Conservation (phyloP, 2,329 filamentous ascomycete genomes). For the Colletotrichum zoysiae region DNA sequence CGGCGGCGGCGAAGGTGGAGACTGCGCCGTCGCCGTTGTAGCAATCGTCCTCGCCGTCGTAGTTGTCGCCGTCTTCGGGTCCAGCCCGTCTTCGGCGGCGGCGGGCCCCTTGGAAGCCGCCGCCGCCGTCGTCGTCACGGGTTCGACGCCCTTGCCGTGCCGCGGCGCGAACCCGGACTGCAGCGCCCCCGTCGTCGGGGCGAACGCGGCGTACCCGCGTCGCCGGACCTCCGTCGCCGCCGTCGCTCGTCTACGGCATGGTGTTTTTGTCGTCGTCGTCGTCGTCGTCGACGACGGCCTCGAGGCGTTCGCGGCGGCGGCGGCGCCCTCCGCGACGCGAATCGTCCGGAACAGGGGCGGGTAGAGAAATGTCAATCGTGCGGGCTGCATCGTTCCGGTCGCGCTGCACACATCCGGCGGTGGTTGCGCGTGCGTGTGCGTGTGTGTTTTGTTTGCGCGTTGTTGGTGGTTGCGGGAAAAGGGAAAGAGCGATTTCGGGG, state of each 20-base stretch:
- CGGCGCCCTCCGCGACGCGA: conserved; percentile 59
- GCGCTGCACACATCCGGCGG: conserved; percentile 1
- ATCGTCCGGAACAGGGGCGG: conserved; percentile 73
- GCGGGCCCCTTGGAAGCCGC: conserved; percentile 9
- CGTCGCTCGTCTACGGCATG: conserved; percentile 29
- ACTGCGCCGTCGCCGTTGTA: conserved; percentile 36
- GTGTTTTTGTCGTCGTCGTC: conserved; percentile 44
- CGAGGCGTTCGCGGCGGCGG: conserved; percentile 52
- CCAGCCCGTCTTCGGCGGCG: conserved; percentile 17
- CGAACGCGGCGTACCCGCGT: conserved; percentile 52
- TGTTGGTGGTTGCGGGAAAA: neutral
- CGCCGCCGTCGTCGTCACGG: conserved; percentile 51
- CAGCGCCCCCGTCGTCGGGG: conserved; percentile 50
- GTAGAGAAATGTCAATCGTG: conserved; percentile 76
- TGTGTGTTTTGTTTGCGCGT: neutral
- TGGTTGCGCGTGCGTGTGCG: neutral
- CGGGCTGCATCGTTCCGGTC: conserved; percentile 66
- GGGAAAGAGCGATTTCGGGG: neutral
- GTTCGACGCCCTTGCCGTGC: conserved; percentile 73
- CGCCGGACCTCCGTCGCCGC: conserved; percentile 41
- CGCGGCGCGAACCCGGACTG: conserved; percentile 64
- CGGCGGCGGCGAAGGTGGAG: neutral
- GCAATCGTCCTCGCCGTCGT: conserved; percentile 24
- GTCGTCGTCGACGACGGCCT: conserved; percentile 50
- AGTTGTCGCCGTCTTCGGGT: conserved; percentile 43